Base-by-base conservation (phyloP, 2,329 filamentous ascomycete genomes). In the Claviceps sp. region DNA sequence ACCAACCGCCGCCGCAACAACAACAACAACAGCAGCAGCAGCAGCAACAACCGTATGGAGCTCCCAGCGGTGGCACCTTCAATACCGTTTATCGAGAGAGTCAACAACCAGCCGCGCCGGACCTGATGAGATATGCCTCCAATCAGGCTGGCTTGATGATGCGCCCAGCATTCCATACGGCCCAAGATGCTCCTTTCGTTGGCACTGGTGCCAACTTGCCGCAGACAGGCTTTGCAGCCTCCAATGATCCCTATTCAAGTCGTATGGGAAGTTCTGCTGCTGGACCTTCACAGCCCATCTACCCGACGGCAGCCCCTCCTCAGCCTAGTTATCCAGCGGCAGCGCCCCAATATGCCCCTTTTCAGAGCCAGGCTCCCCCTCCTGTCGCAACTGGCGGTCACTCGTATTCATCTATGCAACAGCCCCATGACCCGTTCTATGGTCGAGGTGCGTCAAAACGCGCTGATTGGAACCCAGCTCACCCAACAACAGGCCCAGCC, bases 381-480 rank as follows among this genome's bases (percentile, higher is more conserved):
- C 61, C 44, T 7, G 23, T 57, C 52, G 53, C 56, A 47, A 53
- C 61, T 54, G 61, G 49, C 36, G 50, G 51, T 42, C 56, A 57
- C 23, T 52, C 67, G 38, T 70, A 70, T 55, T 59, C 64, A 50
- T 61, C 68, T 45, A 67, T 69, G 57, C 51, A 52, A 34, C 51
- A 53, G 45, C 70, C 75, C 54, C 63, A 69, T 62, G 77, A 80
- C 63, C 68, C 76, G 45, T 73, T 74, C 57, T 78, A 76, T 58
- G 76, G 76, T 69, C 78, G 78, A 72, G 77, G 79, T 78, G 74
- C 74, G 75, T 82, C 76, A 68, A 53, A 45, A 38, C 42, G 49
- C 48, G 52, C 51, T 49, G 29, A 53, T 51, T 46, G 49, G 50
- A 53, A 47, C 52, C 52, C 34, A 53, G 49, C 45, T 51, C 46